Evolutionary conservation across 176 grass and related monocot species (phyloP).

Genomic region (Carex pumila): DNA sequence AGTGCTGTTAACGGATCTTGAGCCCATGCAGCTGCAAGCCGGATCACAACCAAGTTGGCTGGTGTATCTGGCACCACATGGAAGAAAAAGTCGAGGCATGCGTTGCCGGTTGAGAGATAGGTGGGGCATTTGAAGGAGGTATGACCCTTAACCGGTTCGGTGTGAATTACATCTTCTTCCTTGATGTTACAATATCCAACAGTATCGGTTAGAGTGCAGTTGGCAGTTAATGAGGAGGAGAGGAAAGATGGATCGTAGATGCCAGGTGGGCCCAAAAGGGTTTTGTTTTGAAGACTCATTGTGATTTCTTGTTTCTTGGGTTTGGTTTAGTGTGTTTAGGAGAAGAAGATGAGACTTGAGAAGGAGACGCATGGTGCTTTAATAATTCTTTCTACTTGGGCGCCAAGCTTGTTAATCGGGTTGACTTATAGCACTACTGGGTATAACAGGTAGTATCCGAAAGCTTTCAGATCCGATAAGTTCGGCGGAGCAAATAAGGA

Average conservation of each 20-base stretch:
- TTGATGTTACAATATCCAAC: neutral
- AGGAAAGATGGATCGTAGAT: constrained; percentile 9
- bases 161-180: neutral
- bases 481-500: neutral
- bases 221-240: neutral
- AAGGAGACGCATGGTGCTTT: neutral
- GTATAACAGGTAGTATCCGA: neutral
- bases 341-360: neutral
- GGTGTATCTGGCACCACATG: constrained; percentile 39
- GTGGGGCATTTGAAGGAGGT: constrained; percentile 42
- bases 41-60: neutral
- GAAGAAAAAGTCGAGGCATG: constrained; percentile 74
- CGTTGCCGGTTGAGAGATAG: constrained; percentile 36
- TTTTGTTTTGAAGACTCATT: constrained; percentile 13
- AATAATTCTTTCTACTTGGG: neutral
- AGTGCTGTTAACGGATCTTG: constrained; percentile 32
- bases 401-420: constrained; percentile 6
- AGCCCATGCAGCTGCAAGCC: constrained; percentile 34
- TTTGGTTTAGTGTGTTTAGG: neutral
- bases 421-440: neutral
- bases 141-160: constrained; percentile 6
- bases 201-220: neutral
- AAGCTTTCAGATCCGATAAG: neutral
- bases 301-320: neutral
- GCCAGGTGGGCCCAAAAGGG: constrained; percentile 4